Conservation (phyloP, 768 basidiomycete genomes). For the Sarcodon aspratus region DNA sequence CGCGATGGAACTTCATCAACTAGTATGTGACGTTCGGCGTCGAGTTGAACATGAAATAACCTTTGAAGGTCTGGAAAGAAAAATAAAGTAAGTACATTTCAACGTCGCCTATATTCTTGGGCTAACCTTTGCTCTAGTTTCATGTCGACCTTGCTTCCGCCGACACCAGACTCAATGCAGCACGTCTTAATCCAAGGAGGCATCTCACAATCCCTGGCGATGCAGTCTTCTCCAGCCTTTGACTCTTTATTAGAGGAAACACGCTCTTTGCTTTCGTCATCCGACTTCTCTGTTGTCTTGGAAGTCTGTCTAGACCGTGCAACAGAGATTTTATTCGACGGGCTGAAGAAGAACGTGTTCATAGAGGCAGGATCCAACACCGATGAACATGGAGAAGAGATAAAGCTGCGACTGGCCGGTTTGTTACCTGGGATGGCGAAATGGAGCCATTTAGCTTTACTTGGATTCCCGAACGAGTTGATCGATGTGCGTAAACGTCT, state of each 20-base stretch:
- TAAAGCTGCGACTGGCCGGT: conserved; percentile 61
- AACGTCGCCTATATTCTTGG: neutral
- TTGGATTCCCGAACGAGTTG: conserved; percentile 66
- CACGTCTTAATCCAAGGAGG: conserved; percentile 64
- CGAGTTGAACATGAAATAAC: conserved; percentile 65
- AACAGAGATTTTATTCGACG: conserved; percentile 48
- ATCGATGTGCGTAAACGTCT: conserved; percentile 54
- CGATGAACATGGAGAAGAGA: conserved; percentile 22
- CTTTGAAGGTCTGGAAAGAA: conserved; percentile 45
- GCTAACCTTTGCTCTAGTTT: conserved; percentile 36
- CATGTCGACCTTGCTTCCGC: conserved; percentile 62
- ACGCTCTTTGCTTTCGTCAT: conserved; percentile 42
- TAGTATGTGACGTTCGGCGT: conserved; percentile 64
- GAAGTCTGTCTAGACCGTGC: conserved; percentile 66
- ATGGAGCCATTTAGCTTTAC: conserved; percentile 64
- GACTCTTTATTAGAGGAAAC: conserved; percentile 60
- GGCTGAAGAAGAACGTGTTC: conserved; percentile 59
- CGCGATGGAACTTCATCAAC: conserved; percentile 51
- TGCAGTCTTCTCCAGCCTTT: conserved; percentile 39
- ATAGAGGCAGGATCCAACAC: conserved; percentile 6
- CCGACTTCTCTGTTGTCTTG: conserved; percentile 63
- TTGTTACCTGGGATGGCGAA: conserved; percentile 70
- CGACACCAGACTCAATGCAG: conserved; percentile 58
- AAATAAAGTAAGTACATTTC: conserved; percentile 34
- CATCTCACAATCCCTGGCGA: conserved; percentile 18